phyloP scores from a whole-genome alignment of 2,329 filamentous ascomycete species.

The Raffaelea deltoideospora region DNA sequence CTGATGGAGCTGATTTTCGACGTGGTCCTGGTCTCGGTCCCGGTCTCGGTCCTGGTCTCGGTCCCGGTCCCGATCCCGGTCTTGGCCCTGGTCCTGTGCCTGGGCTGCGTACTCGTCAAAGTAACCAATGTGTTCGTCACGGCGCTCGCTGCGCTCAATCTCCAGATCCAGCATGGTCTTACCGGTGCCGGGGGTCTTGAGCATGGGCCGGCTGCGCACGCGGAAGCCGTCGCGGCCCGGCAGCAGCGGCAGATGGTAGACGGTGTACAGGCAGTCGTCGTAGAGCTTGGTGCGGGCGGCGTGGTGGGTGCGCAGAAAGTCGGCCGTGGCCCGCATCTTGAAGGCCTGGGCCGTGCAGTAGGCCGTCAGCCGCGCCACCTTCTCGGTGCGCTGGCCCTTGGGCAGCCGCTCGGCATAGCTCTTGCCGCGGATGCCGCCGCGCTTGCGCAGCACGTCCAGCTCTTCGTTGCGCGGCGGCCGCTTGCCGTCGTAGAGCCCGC shows the following conservation, averaged over 20 bases:
- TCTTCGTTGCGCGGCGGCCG: conserved; percentile 54
- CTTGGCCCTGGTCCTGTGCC: too few relatives aligned
- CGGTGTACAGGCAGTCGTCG: conserved; percentile 91
- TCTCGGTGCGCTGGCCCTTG: conserved; percentile 74
- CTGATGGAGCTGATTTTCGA: too few relatives aligned
- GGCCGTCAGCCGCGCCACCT: conserved; percentile 78
- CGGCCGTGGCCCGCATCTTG: conserved; percentile 74
- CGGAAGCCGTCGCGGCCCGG: conserved; percentile 78
- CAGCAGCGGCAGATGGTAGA: conserved; percentile 82
- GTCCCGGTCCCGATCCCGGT: too few relatives aligned
- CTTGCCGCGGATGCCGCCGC: conserved; percentile 54
- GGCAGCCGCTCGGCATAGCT: conserved; percentile 88
- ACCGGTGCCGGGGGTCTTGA: conserved; percentile 79
- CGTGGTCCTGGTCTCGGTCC: too few relatives aligned
- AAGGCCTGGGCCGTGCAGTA: conserved; percentile 94
- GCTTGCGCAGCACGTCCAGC: conserved; percentile 45
- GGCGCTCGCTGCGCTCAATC: conserved; percentile 81
- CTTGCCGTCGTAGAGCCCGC: conserved; percentile 13
- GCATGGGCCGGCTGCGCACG: conserved; percentile 73
- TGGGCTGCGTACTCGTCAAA: conserved; percentile 55
- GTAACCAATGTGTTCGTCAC: conserved; percentile 85
- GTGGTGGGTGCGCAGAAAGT: conserved; percentile 78
- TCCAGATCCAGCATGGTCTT: conserved; percentile 88
- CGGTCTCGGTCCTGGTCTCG: too few relatives aligned
- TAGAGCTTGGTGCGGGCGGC: conserved; percentile 90